phyloP scores from a whole-genome alignment of 2,329 filamentous ascomycete genomes.

The Hypoxylon sp. region DNA sequence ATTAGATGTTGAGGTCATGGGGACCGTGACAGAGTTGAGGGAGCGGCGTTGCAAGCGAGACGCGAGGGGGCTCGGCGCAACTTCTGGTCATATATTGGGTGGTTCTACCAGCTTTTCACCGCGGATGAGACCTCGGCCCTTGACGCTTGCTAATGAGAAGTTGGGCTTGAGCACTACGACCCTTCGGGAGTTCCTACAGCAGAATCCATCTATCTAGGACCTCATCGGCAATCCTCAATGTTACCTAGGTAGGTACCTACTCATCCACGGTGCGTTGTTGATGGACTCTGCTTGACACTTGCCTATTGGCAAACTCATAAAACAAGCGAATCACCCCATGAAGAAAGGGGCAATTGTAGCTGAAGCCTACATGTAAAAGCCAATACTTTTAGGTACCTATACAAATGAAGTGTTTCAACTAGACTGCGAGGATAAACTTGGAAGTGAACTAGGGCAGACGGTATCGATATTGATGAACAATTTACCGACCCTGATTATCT shows the following conservation, averaged over 20 bases:
- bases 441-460: no score
- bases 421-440: no score
- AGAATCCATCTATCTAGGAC: constrained; percentile 39
- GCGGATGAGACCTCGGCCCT: constrained; percentile 37
- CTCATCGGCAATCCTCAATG: no score
- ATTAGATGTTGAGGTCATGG: constrained; percentile 16
- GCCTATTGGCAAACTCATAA: no score
- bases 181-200: constrained; percentile 41
- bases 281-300: no score
- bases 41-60: constrained; percentile 33
- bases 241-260: neutral
- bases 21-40: constrained; percentile 39
- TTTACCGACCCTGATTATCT: neutral
- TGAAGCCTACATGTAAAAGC: no score
- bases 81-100: constrained; percentile 45
- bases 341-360: no score
- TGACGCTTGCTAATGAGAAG: constrained; percentile 43
- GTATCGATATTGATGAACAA: neutral
- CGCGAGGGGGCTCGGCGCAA: constrained; percentile 23
- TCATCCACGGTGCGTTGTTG: neutral
- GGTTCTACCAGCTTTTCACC: constrained; percentile 39
- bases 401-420: no score
- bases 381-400: no score
- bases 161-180: constrained; percentile 36
- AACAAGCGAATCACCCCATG: no score